A percentile compares a stretch with the other conserved stretches of the same genome.
Conservation (phyloP, 2,329 filamentous ascomycete genomes). For the Pestalotiopsis sp. region DNA sequence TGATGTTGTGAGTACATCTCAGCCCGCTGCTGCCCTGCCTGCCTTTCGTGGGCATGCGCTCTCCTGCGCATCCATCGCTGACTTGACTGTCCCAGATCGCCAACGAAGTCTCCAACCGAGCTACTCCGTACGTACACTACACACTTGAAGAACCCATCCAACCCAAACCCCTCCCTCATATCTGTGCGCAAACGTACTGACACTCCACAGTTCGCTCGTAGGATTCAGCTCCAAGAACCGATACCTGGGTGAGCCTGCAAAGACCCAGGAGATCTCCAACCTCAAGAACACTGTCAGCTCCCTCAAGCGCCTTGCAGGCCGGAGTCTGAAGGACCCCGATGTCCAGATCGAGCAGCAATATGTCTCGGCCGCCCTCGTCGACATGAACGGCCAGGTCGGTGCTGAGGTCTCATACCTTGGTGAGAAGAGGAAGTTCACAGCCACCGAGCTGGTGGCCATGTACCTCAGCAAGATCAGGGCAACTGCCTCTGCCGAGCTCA, state of each 20-base stretch:
- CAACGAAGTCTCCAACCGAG: conserved; percentile 98
- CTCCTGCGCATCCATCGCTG: conserved; percentile 14
- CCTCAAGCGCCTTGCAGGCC: conserved; percentile 90
- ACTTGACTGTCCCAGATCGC: conserved; percentile 68
- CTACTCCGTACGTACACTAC: conserved; percentile 86
- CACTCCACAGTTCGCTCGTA: conserved; percentile 75
- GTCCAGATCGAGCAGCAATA: conserved; percentile 90
- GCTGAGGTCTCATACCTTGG: conserved; percentile 91
- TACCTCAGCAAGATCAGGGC: conserved; percentile 93
- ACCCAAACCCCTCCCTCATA: not conserved
- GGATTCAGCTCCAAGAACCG: conserved; percentile 93
- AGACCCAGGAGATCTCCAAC: conserved; percentile 99
- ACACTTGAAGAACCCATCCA: not conserved
- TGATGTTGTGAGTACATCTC: conserved; percentile 80
- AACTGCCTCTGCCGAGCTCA: conserved; percentile 84
- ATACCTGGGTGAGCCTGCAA: conserved; percentile 92
- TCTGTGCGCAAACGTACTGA: conserved; percentile 22
- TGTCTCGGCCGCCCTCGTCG: conserved; percentile 82
- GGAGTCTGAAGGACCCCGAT: conserved; percentile 86
- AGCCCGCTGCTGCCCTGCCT: conserved; percentile 15
- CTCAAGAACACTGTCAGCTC: conserved; percentile 97
- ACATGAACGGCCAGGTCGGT: conserved; percentile 92
- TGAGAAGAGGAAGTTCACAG: conserved; percentile 94
- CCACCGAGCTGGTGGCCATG: conserved; percentile 92
- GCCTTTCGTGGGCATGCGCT: conserved; percentile 12